Evolutionary conservation across 176 grass and related monocot genomes (phyloP).

Genomic region (Raddia distichophylla): DNA sequence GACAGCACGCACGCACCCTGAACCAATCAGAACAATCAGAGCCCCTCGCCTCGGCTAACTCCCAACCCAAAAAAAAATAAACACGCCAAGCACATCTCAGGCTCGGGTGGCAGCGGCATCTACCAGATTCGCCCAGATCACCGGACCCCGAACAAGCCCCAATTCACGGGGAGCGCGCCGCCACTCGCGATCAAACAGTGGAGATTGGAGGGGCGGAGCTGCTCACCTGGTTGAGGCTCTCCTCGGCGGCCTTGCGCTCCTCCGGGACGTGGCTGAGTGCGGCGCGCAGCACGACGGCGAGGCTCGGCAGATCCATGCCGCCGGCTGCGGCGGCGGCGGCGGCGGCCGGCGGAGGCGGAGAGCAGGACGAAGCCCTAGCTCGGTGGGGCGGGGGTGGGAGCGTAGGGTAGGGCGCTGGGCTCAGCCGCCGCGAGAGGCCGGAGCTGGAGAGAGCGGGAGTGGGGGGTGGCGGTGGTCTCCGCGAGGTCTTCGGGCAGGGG

Average conservation of each 20-base stretch:
- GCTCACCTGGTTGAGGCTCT: conserved; percentile 84
- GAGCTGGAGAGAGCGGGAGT: conserved; percentile 29
- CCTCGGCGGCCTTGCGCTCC: conserved; percentile 86
- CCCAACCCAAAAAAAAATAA: conserved; percentile 2
- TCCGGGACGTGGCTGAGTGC: conserved; percentile 85
- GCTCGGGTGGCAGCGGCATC: neutral
- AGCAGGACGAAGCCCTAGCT: conserved; percentile 37
- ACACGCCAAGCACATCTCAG: neutral
- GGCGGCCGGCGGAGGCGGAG: neutral
- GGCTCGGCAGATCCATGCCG: conserved; percentile 84
- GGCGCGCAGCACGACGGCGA: conserved; percentile 76
- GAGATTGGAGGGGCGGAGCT: neutral
- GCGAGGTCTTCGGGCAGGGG: conserved; percentile 41
- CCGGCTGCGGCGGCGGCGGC: neutral
- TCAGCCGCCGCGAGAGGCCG: conserved; percentile 34
- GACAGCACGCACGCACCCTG: conserved; percentile 10
- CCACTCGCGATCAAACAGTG: conserved; percentile 45
- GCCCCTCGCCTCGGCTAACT: conserved; percentile 9
- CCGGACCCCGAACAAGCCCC: neutral
- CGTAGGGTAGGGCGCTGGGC: conserved; percentile 11
- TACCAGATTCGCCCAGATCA: conserved; percentile 17
- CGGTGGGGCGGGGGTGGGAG: too few species aligned
- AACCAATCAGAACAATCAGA: conserved; percentile 34
- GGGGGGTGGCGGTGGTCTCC: conserved; percentile 33
- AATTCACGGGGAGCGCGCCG: neutral